Percentiles rank a stretch among this genome's conserved stretches.
Conservation (phyloP, 2,329 filamentous ascomycete species). For the Ophiocordyceps robertsii region DNA sequence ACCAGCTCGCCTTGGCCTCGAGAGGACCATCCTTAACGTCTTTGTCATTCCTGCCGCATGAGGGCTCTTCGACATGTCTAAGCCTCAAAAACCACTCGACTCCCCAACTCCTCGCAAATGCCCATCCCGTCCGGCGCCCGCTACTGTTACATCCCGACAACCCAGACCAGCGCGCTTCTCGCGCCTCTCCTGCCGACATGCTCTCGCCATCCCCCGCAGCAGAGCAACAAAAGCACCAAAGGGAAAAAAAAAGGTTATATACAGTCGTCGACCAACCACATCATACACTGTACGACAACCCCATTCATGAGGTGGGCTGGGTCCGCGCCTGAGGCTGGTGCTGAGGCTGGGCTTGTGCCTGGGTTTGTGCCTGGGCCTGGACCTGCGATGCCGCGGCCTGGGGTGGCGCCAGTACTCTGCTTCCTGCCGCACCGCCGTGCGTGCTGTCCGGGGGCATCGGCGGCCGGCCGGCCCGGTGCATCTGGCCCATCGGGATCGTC, state of each 20-base stretch:
- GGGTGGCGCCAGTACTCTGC: constrained; percentile 12
- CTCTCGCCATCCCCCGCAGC: background rate
- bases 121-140: constrained; percentile 6
- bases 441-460: constrained; percentile 15
- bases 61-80: constrained; percentile 11
- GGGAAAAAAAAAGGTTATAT: constrained; percentile 5
- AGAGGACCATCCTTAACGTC: constrained; percentile 1
- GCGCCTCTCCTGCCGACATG: background rate
- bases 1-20: background rate
- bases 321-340: background rate
- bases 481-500: constrained; percentile 37
- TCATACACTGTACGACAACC: constrained; percentile 9
- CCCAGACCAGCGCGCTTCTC: background rate
- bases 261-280: constrained; percentile 4
- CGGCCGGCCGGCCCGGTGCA: constrained; percentile 24
- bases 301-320: constrained; percentile 12
- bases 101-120: constrained; percentile 25
- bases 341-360: background rate
- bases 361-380: constrained; percentile 3
- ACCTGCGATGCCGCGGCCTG: constrained; percentile 6
- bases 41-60: constrained; percentile 6
- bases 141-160: constrained; percentile 4
- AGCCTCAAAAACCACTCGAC: constrained; percentile 12
- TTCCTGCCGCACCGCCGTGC: constrained; percentile 10
- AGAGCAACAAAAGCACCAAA: background rate